A percentile compares a stretch with the other conserved stretches of the same genome.
These are phyloP conservation scores for Claviceps monticola DNA, from an alignment of 2,329 filamentous ascomycete species.

Conservation along the genomic window DNA sequence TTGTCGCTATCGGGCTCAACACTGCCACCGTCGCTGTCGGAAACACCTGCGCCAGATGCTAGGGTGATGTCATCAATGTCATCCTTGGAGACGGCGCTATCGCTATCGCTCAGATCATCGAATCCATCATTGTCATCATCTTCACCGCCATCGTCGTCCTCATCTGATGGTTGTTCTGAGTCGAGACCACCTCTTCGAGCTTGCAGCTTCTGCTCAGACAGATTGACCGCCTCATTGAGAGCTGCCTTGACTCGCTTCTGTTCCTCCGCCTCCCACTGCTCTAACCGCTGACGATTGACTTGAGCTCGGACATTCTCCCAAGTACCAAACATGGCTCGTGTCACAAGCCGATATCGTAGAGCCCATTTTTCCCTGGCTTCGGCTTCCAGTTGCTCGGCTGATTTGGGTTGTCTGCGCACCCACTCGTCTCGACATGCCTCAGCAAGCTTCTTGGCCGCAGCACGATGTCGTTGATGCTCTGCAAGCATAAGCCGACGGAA, in stretches of 20 bases:
- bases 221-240: constrained; percentile 58
- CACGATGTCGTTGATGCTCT: constrained; percentile 65
- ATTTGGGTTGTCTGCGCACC: constrained; percentile 59
- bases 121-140: constrained; percentile 29
- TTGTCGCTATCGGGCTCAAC: constrained; percentile 28
- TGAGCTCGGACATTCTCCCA: constrained; percentile 52
- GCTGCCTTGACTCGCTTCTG: constrained; percentile 52
- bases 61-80: constrained; percentile 20
- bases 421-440: constrained; percentile 66
- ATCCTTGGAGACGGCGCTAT: constrained; percentile 22
- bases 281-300: constrained; percentile 44
- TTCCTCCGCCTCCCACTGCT: constrained; percentile 52
- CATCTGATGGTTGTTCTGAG: constrained; percentile 34
- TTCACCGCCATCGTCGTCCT: constrained; percentile 23
- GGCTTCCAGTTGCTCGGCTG: constrained; percentile 64
- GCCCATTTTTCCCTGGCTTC: constrained; percentile 59
- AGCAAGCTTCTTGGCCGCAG: constrained; percentile 66
- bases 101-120: constrained; percentile 32
- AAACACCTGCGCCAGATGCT: constrained; percentile 18
- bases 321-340: constrained; percentile 39
- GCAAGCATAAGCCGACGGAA: constrained; percentile 68
- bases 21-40: constrained; percentile 26
- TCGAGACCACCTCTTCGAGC: constrained; percentile 41
- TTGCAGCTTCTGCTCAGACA: constrained; percentile 55
- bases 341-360: constrained; percentile 56